A percentile compares a stretch with the other conserved stretches of the same genome.
Conservation (phyloP, 2,329 filamentous ascomycete species). For the Orbilia brochopaga region DNA sequence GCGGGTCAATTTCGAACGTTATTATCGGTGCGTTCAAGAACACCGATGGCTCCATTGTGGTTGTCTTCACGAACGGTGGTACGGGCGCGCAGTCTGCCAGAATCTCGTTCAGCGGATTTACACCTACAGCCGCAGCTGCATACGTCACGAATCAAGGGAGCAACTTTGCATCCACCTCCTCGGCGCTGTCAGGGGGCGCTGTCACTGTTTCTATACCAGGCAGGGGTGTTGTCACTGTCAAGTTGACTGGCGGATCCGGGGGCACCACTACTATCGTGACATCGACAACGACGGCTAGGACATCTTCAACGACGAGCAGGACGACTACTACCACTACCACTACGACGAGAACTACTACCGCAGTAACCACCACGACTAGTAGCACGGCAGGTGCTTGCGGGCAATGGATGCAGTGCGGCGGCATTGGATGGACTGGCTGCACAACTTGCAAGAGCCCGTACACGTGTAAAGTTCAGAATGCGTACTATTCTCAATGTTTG, state of each 20-base stretch:
- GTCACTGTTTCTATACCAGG: slow-evolving; percentile 34
- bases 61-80: slow-evolving; percentile 58
- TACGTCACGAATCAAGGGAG: slow-evolving; percentile 34
- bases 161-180: slow-evolving; percentile 17
- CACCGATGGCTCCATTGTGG: slow-evolving; percentile 56
- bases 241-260: slow-evolving; percentile 23
- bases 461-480: slow-evolving; percentile 46
- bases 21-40: slow-evolving; percentile 55
- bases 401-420: slow-evolving; percentile 53
- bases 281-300: slow-evolving; percentile 50
- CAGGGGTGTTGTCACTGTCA: slow-evolving; percentile 35
- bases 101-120: slow-evolving; percentile 49
- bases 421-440: slow-evolving; percentile 55
- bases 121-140: slow-evolving; percentile 20
- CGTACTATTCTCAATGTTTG: too few relatives aligned
- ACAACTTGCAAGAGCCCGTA: slow-evolving; percentile 55
- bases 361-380: not conserved
- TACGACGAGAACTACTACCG: slow-evolving; percentile 13
- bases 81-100: slow-evolving; percentile 50
- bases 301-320: slow-evolving; percentile 51
- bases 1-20: slow-evolving; percentile 49
- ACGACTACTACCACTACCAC: slow-evolving; percentile 50
- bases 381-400: not conserved
- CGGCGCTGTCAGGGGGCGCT: slow-evolving; percentile 27
- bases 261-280: slow-evolving; percentile 30